Conservation (phyloP, 768 basidiomycete species). For the Udeniomyces megalosporus region DNA sequence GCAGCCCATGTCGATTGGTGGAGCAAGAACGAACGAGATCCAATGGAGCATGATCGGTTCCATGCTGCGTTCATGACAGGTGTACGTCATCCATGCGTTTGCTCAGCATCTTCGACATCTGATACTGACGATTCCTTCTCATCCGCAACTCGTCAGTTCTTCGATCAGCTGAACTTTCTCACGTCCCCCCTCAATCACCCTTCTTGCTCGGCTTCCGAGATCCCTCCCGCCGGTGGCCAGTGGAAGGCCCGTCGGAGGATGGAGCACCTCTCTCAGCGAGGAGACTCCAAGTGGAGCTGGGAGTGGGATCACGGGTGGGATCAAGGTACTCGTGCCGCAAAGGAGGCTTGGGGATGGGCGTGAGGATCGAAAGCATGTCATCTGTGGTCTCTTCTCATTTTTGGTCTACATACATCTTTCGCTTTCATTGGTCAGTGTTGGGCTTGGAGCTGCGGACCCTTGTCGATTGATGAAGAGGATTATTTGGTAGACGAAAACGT, state of each 20-base stretch:
- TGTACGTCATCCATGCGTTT: neutral
- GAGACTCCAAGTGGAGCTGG: constrained; percentile 40
- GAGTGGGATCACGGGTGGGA: constrained; percentile 53
- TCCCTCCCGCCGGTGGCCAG: constrained; percentile 11
- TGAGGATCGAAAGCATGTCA: too few relatives aligned
- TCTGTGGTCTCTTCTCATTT: too few relatives aligned
- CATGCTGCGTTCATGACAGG: constrained; percentile 48
- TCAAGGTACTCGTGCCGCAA: constrained; percentile 39
- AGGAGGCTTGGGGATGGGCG: constrained; percentile 15
- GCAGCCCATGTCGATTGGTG: constrained; percentile 34
- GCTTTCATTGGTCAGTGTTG: too few relatives aligned
- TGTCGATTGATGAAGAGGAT: too few relatives aligned
- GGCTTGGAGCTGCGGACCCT: too few relatives aligned
- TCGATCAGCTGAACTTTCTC: constrained; percentile 48
- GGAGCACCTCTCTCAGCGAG: constrained; percentile 36
- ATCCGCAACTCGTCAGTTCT: neutral
- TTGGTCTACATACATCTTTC: too few relatives aligned
- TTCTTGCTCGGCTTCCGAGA: constrained; percentile 7
- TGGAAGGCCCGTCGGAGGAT: constrained; percentile 28
- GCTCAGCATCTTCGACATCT: too few relatives aligned
- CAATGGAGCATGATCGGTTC: constrained; percentile 43
- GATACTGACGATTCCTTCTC: neutral
- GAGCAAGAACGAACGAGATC: constrained; percentile 43
- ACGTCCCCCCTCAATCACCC: constrained; percentile 18
- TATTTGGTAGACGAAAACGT: too few relatives aligned